Conservation (phyloP, 169 alveolate species). For the Cryptosporidium ubiquitum region DNA sequence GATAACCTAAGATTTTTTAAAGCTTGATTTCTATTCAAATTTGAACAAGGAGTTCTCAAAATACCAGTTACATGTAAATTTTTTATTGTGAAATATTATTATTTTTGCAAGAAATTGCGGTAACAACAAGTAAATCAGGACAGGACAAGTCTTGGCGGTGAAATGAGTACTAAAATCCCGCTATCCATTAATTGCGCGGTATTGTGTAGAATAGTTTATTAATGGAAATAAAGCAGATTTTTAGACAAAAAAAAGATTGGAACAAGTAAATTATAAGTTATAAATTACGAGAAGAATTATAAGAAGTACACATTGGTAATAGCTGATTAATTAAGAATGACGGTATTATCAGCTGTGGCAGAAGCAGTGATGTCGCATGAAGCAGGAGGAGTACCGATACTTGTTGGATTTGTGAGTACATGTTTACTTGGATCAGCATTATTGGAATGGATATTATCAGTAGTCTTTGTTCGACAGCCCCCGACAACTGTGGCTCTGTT, state of each 20-base stretch:
- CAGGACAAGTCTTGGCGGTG: conserved; percentile 3
- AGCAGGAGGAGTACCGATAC: conserved; percentile 65
- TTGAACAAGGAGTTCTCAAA: not conserved
- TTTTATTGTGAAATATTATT: not conserved
- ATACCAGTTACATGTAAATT: not conserved
- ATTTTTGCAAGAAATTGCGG: not conserved
- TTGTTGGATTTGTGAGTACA: conserved; percentile 73
- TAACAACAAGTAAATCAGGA: conserved; percentile 4
- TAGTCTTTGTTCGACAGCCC: conserved; percentile 70
- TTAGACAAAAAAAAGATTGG: not conserved
- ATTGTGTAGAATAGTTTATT: not conserved
- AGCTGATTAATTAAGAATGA: not conserved
- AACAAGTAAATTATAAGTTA: not conserved
- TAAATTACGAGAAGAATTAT: not conserved
- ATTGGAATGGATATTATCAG: conserved; percentile 70
- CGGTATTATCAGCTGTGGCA: conserved; percentile 14
- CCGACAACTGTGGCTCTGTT: conserved; percentile 69
- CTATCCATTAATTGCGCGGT: conserved; percentile 47
- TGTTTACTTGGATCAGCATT: conserved; percentile 67
- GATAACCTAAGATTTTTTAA: too few relatives aligned
- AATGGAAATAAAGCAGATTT: not conserved
- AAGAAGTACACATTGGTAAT: not conserved
- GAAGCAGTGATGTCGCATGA: conserved; percentile 21
- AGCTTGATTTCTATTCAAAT: not conserved
- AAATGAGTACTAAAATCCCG: not conserved